Base-by-base conservation (phyloP, 2,329 filamentous ascomycete species). In the Penicillium sp. region DNA sequence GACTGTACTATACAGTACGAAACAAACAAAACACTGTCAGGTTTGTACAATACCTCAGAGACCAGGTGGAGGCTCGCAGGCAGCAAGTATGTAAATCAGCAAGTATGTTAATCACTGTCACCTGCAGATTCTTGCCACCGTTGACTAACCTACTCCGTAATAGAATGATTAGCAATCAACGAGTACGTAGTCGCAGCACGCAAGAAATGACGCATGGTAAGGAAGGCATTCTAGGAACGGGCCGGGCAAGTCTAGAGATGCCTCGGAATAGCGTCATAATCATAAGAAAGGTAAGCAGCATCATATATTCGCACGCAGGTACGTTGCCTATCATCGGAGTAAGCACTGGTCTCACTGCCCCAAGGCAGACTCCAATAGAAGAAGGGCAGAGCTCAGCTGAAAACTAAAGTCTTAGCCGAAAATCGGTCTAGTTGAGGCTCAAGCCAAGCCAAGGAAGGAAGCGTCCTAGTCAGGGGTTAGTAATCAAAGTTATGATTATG, bases 381-480 rank as follows among this genome's bases (percentile, higher is more conserved):
- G 50, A 33, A 35, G 26, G 51, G 28, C 52, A 47, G 42, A 40
- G 20, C 20, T 47, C 28, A 54, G 52, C 52, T 54, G 52, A 54
- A 54, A 21, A 54, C 23, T 20, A 35, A n/a, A 18, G 30, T 28
- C 42, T 54, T 40, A 53, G 43, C 21, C 40, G 40, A 35, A 33
- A 12, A 20, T 45, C 38, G 38, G 49, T 20, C 7, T 28, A 35
- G 5, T 9, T 42, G 35, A 47, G 43, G 28, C 40, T 46, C 28
- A 46, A 33, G 30, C 12, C 9, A 33, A 33, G 30, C 35, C 16
- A 18, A 14, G 6, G 33, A 3, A 38, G 16, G 2, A 38, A 38
- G 33, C 16, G 12, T 30, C 7, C 8, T 35, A 35, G 30, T 35
- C 30, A n/a, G n/a, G n/a, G n/a, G n/a, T n/a, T n/a, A n/a, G n/a